A percentile compares a stretch with the other conserved stretches of the same genome.
These are phyloP conservation scores for Ceratocystiopsis sp. DNA, from an alignment of 2,329 filamentous ascomycete species.

Conservation along the genomic window DNA sequence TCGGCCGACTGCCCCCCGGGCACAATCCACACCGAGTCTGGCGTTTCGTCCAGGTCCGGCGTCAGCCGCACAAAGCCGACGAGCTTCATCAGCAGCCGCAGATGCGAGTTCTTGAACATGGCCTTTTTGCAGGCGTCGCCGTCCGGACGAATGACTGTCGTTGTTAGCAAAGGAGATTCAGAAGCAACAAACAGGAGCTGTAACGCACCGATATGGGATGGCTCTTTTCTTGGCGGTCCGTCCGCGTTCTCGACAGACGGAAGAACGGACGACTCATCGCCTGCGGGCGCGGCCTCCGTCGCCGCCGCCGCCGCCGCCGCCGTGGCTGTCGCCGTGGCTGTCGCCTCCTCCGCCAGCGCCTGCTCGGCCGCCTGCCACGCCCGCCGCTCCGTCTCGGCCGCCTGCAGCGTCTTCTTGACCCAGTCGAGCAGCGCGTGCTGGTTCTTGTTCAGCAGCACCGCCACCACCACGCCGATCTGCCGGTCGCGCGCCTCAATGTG, in stretches of 20 bases:
- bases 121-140: slow-evolving; percentile 50
- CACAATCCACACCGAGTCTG: slow-evolving; percentile 63
- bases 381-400: slow-evolving; percentile 54
- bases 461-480: slow-evolving; percentile 65
- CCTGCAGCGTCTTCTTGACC: slow-evolving; percentile 55
- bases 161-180: not conserved
- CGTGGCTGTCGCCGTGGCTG: slow-evolving; percentile 12
- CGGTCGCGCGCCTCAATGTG: slow-evolving; percentile 43
- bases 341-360: slow-evolving; percentile 26
- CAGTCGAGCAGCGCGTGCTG: slow-evolving; percentile 63
- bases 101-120: slow-evolving; percentile 77
- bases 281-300: slow-evolving; percentile 9
- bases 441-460: slow-evolving; percentile 63
- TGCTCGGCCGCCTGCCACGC: slow-evolving; percentile 46
- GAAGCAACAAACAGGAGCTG: slow-evolving; percentile 2
- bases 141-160: slow-evolving; percentile 41
- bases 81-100: slow-evolving; percentile 69
- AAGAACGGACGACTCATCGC: slow-evolving; percentile 10
- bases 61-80: slow-evolving; percentile 48
- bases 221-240: slow-evolving; percentile 16
- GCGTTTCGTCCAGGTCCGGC: slow-evolving; percentile 45
- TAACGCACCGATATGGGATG: slow-evolving; percentile 36
- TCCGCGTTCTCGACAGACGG: slow-evolving; percentile 13
- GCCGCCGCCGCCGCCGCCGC: slow-evolving; percentile 13
- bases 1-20: slow-evolving; percentile 47